These are phyloP conservation scores for Harringtonia lauricola DNA, from an alignment of 2,329 filamentous ascomycete genomes.

Conservation along the genomic window DNA sequence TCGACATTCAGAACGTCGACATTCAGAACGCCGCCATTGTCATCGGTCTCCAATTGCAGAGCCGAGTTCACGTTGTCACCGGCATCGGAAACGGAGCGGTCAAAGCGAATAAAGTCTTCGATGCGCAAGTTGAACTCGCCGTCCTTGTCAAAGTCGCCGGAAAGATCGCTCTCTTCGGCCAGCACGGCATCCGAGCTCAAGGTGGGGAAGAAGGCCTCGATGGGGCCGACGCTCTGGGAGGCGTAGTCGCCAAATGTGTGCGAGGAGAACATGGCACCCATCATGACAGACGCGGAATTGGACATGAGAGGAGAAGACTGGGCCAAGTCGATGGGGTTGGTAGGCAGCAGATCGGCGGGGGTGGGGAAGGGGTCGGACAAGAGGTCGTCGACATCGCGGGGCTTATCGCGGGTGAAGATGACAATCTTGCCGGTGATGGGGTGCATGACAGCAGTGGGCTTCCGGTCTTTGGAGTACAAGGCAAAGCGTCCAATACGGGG, in stretches of 20 bases:
- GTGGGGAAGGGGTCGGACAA: neutral
- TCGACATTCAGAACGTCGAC: conserved; percentile 33
- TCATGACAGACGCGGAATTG: conserved; percentile 66
- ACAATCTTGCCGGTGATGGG: conserved; percentile 49
- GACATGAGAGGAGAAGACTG: conserved; percentile 47
- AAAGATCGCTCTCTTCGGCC: conserved; percentile 39
- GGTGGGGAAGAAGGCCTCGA: conserved; percentile 61
- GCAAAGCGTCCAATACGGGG: conserved; percentile 45
- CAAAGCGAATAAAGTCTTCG: conserved; percentile 64
- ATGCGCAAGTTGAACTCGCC: conserved; percentile 54
- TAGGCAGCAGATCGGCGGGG: conserved; percentile 17
- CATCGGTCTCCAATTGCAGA: conserved; percentile 2
- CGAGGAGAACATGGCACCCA: conserved; percentile 56
- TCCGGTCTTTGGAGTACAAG: conserved; percentile 40
- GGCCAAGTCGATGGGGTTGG: conserved; percentile 20
- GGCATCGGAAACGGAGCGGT: conserved; percentile 26
- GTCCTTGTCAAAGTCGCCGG: conserved; percentile 45
- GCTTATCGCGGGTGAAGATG: conserved; percentile 46
- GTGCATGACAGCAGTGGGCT: conserved; percentile 48
- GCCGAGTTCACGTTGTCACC: conserved; percentile 1
- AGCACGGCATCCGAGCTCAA: conserved; percentile 49
- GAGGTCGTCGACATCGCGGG: neutral
- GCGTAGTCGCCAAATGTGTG: conserved; percentile 45
- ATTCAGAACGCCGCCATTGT: neutral
- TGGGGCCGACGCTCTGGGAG: conserved; percentile 58